Conservation (phyloP, 768 basidiomycete genomes). For the Galerina sulciceps region DNA sequence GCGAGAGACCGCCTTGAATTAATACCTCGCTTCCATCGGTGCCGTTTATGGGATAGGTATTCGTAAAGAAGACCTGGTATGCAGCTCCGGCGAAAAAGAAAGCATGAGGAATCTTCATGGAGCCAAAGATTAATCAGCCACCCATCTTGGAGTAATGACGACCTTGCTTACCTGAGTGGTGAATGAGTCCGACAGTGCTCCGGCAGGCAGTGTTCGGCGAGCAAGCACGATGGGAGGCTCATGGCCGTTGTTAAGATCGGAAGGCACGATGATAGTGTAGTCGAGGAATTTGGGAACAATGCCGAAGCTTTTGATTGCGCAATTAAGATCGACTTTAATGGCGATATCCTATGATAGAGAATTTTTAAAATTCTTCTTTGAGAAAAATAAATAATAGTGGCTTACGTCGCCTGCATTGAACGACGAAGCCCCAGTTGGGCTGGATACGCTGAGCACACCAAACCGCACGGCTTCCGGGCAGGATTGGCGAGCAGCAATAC, state of each 20-base stretch:
- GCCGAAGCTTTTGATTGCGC: slow-evolving; percentile 1
- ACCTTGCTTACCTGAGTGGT: not conserved
- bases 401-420: slow-evolving; percentile 11
- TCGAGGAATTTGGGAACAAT: slow-evolving; percentile 9
- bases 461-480: slow-evolving; percentile 8
- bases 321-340: slow-evolving; percentile 8
- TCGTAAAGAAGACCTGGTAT: slow-evolving; percentile 5
- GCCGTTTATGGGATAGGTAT: slow-evolving; percentile 7
- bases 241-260: slow-evolving; percentile 6
- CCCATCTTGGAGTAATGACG: not conserved
- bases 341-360: not conserved
- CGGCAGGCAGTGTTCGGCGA: not conserved
- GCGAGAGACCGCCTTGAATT: not conserved
- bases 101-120: slow-evolving; percentile 3
- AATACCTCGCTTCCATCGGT: slow-evolving; percentile 4
- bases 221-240: slow-evolving; percentile 11
- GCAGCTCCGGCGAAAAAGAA: slow-evolving; percentile 6
- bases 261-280: slow-evolving; percentile 6
- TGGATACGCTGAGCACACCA: not conserved
- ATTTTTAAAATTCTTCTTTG: not conserved
- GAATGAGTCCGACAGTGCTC: slow-evolving; percentile 4
- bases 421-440: slow-evolving; percentile 1
- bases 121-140: not conserved
- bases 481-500: not conserved
- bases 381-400: not conserved